These are phyloP conservation scores for Diplodia sapinea DNA, from an alignment of 2,329 filamentous ascomycete species.

Conservation along the genomic window DNA sequence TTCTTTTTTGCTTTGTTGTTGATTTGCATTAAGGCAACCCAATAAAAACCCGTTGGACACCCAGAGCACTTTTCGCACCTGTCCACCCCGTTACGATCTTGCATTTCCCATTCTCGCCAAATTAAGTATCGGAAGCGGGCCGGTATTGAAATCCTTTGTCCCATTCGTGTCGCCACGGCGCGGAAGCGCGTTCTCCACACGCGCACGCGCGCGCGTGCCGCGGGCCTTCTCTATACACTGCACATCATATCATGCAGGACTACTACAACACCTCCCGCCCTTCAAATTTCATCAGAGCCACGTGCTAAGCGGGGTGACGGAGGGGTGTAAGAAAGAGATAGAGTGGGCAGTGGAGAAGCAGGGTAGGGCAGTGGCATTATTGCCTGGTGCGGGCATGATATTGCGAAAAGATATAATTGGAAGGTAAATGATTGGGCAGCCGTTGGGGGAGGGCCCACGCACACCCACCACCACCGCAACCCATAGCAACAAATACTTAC, in stretches of 20 bases:
- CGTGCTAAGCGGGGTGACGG: not conserved
- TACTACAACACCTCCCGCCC: not conserved
- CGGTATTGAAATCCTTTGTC: constrained; percentile 4
- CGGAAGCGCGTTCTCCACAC: not conserved
- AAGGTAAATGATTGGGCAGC: not conserved
- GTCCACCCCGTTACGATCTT: not conserved
- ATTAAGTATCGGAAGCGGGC: constrained; percentile 7
- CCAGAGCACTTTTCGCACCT: not conserved
- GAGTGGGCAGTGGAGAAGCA: not conserved
- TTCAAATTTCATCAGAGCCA: not conserved
- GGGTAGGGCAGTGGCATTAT: not conserved
- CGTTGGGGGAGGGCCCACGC: not conserved
- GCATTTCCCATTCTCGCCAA: not conserved
- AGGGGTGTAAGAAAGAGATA: not conserved
- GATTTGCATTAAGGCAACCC: constrained; percentile 21
- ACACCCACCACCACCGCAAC: not conserved
- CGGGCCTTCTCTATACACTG: not conserved
- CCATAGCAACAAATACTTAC: no score
- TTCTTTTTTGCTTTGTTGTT: not conserved
- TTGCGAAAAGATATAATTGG: not conserved
- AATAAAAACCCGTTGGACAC: constrained; percentile 3
- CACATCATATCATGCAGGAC: not conserved
- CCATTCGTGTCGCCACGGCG: not conserved
- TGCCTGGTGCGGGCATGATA: not conserved
- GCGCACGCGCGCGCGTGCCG: not conserved